A percentile compares a stretch with the other conserved stretches of the same genome.
These are phyloP conservation scores for Ceriops decandra DNA, from an alignment of 345 rosid species.

Conservation along the genomic window DNA sequence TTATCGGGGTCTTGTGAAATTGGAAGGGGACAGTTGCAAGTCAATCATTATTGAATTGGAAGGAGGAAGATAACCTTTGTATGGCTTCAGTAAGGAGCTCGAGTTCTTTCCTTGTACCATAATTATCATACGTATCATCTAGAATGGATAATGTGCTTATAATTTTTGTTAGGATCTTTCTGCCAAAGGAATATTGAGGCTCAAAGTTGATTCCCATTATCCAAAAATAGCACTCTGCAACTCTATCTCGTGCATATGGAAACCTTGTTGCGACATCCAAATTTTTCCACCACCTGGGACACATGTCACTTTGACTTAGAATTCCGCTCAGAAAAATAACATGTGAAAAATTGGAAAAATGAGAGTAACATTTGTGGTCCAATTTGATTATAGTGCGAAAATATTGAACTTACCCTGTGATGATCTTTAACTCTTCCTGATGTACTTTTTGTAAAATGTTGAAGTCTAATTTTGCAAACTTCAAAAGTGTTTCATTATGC, in stretches of 20 bases:
- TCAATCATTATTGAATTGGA: too few relatives aligned
- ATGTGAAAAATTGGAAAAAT: too few relatives aligned
- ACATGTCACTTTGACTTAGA: background rate
- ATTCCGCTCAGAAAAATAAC: too few relatives aligned
- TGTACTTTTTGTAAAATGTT: background rate
- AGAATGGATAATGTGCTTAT: background rate
- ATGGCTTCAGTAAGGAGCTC: conserved; percentile 10
- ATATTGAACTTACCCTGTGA: background rate
- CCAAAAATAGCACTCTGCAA: conserved; percentile 19
- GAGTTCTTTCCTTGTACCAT: conserved; percentile 7
- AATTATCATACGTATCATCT: conserved; percentile 18
- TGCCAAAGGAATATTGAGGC: conserved; percentile 8
- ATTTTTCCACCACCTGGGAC: conserved; percentile 22
- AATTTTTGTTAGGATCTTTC: conserved; percentile 9
- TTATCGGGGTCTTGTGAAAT: too few relatives aligned
- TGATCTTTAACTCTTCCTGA: background rate
- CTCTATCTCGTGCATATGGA: conserved; percentile 13
- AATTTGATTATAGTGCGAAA: background rate
- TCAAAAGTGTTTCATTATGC: background rate
- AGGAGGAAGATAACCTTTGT: background rate
- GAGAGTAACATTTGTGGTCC: too few relatives aligned
- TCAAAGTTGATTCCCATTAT: conserved; percentile 9
- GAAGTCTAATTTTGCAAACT: conserved; percentile 15
- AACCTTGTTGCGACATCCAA: conserved; percentile 9
- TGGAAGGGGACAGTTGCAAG: too few relatives aligned